phyloP scores from a whole-genome alignment of 768 basidiomycete species.

The Myochromella boudieri region DNA sequence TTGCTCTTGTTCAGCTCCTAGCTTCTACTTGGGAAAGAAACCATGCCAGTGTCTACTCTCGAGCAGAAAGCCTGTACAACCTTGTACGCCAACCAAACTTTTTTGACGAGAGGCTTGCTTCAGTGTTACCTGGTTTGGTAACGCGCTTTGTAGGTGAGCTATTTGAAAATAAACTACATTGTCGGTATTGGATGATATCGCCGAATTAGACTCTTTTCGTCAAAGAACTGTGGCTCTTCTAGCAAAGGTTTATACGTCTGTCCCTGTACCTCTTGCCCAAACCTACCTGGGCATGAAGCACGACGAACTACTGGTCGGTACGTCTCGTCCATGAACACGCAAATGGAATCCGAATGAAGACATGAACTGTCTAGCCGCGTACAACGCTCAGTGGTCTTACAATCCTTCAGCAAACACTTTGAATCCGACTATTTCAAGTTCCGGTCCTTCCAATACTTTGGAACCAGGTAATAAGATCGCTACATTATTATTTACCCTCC shows the following conservation, averaged over 20 bases:
- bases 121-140: slow-evolving; percentile 44
- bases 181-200: no score
- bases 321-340: slow-evolving; percentile 5
- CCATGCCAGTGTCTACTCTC: slow-evolving; percentile 54
- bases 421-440: slow-evolving; percentile 28
- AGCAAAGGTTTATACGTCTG: slow-evolving; percentile 63
- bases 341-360: not conserved
- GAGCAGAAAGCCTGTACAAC: slow-evolving; percentile 39
- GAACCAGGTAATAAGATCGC: slow-evolving; percentile 10
- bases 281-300: slow-evolving; percentile 52
- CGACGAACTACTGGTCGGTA: slow-evolving; percentile 40
- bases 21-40: slow-evolving; percentile 53
- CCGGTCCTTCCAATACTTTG: not conserved
- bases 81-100: slow-evolving; percentile 44
- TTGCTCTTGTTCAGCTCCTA: slow-evolving; percentile 45
- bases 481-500: not conserved
- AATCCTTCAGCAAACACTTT: slow-evolving; percentile 46
- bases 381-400: slow-evolving; percentile 50
- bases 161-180: no score
- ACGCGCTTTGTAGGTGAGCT: slow-evolving; percentile 53
- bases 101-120: slow-evolving; percentile 43
- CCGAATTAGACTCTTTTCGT: slow-evolving; percentile 64
- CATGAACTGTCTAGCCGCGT: slow-evolving; percentile 33
- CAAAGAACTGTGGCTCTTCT: slow-evolving; percentile 53
- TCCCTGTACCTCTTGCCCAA: slow-evolving; percentile 54